Conservation (phyloP, 768 basidiomycete genomes). For the Russula ochroleuca region DNA sequence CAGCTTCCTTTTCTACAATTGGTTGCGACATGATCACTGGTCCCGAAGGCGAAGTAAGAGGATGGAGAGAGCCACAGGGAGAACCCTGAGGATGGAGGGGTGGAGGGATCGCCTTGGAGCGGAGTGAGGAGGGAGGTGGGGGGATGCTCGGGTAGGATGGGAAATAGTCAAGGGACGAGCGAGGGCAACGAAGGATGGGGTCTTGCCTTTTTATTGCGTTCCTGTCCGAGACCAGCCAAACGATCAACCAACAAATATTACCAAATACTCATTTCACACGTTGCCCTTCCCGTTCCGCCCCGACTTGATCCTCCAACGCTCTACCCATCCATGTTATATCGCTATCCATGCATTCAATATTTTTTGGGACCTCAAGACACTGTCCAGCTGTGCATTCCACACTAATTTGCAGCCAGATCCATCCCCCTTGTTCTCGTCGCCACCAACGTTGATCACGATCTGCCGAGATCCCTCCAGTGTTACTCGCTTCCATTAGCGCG, state of each 20-base stretch:
- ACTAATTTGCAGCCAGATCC: background rate
- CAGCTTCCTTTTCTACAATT: slow-evolving; percentile 63
- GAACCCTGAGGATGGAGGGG: slow-evolving; percentile 13
- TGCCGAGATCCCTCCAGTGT: background rate
- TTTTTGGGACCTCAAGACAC: background rate
- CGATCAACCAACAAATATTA: slow-evolving; percentile 18
- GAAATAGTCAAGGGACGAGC: slow-evolving; percentile 15
- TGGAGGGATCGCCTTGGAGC: slow-evolving; percentile 27
- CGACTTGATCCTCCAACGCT: background rate
- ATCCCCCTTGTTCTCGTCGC: background rate
- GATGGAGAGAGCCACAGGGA: slow-evolving; percentile 11
- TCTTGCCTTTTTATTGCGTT: slow-evolving; percentile 4
- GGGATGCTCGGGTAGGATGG: slow-evolving; percentile 28
- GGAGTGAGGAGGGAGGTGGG: slow-evolving; percentile 22
- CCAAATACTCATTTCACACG: slow-evolving; percentile 15
- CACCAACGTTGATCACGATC: background rate
- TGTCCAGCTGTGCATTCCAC: background rate
- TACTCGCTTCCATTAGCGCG: background rate
- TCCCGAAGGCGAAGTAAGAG: background rate
- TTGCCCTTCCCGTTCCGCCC: background rate
- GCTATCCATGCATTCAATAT: too few species aligned
- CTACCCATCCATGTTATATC: too few species aligned
- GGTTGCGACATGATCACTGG: slow-evolving; percentile 36
- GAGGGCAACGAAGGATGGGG: background rate
- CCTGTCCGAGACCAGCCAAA: background rate